These are phyloP conservation scores for Entophlyctis luteolus DNA, from an alignment of 192 early-diverging fungal species.

Conservation along the genomic window DNA sequence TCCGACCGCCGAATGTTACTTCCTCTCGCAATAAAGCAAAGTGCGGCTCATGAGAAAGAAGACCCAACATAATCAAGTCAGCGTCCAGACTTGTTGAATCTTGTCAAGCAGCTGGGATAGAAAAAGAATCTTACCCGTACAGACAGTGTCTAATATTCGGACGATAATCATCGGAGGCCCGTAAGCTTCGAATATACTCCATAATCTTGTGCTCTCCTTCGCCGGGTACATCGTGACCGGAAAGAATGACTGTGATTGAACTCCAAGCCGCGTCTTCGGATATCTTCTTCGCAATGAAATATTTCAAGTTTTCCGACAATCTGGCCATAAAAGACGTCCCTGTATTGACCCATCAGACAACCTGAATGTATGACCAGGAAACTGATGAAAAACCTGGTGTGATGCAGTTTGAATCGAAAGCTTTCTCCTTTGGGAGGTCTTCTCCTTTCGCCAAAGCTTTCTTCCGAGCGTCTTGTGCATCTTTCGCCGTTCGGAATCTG, in stretches of 20 bases:
- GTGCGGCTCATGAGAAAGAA: conserved; percentile 95
- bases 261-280: conserved; percentile 86
- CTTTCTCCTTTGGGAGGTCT: conserved; percentile 51
- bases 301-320: conserved; percentile 79
- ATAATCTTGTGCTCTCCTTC: conserved; percentile 99
- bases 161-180: conserved; percentile 72
- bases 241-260: conserved; percentile 79
- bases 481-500: conserved; percentile 54
- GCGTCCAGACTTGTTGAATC: conserved; percentile 65
- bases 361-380: too few species aligned
- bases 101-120: background rate
- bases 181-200: conserved; percentile 86
- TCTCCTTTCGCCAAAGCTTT: conserved; percentile 69
- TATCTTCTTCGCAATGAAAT: conserved; percentile 81
- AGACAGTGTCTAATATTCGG: conserved; percentile 93
- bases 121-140: conserved; percentile 59
- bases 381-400: conserved; percentile 41
- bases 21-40: conserved; percentile 95
- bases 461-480: conserved; percentile 52
- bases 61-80: conserved; percentile 95
- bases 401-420: conserved; percentile 61
- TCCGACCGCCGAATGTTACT: conserved; percentile 69
- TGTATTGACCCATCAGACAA: too few species aligned
- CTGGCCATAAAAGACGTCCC: conserved; percentile 94
- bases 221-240: conserved; percentile 92